Evolutionary conservation across 768 basidiomycete species (phyloP).

Genomic region (Termitomyces sp.): DNA sequence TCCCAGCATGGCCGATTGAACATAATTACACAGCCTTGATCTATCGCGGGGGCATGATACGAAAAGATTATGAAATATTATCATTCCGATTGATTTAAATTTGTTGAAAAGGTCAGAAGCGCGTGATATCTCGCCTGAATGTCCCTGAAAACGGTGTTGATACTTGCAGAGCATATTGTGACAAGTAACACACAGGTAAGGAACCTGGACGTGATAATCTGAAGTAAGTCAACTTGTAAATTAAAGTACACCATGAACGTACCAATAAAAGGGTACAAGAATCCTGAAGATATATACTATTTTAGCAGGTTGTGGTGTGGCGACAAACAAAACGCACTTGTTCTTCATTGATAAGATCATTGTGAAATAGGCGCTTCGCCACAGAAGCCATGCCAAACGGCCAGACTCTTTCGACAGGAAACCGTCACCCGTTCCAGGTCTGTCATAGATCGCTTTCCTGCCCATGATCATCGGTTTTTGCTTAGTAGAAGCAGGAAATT

Average conservation of each 20-base stretch:
- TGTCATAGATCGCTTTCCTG: slow-evolving; percentile 79
- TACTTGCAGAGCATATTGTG: background rate
- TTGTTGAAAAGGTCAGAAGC: slow-evolving; percentile 42
- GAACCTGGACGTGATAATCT: slow-evolving; percentile 1
- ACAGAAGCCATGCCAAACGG: slow-evolving; percentile 72
- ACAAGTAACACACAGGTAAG: slow-evolving; percentile 4
- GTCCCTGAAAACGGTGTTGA: slow-evolving; percentile 5
- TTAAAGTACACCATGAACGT: background rate
- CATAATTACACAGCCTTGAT: background rate
- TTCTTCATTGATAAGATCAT: slow-evolving; percentile 71
- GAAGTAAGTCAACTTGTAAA: background rate
- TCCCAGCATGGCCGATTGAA: background rate
- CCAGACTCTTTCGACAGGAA: slow-evolving; percentile 61
- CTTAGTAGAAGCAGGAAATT: background rate
- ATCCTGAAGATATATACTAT: background rate
- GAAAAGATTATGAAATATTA: background rate
- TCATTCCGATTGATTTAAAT: background rate
- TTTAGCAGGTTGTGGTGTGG: background rate
- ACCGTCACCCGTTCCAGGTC: slow-evolving; percentile 45
- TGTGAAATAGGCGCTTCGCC: slow-evolving; percentile 80
- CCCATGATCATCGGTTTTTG: background rate
- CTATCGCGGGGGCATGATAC: background rate
- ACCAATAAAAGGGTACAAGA: slow-evolving; percentile 14
- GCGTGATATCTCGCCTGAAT: slow-evolving; percentile 54
- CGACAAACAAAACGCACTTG: slow-evolving; percentile 42